Base-by-base conservation (phyloP, 768 basidiomycete species). In the Leccinum longicurvipes region DNA sequence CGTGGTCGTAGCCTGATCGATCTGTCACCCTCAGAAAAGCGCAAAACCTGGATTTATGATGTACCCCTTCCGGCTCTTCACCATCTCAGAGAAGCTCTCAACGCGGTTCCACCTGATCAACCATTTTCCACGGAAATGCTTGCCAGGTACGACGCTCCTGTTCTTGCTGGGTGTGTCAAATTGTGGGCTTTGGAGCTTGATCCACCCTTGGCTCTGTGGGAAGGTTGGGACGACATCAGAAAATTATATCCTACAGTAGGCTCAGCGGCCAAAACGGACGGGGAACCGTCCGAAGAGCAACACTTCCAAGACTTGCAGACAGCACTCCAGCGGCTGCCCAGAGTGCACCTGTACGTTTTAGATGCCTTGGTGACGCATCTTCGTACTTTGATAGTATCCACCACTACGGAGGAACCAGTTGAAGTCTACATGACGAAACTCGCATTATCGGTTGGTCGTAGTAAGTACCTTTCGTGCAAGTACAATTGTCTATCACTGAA, bases 1-100 rank as follows among this genome's bases (percentile, higher is more conserved):
- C 44, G 17, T 21, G 9, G 15, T 6, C 32, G 4, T 46, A 10
- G 7, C 47, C 46, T 60, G 23, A 63, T 39, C 12, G n/a, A 39
- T 52, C n/a, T 17, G 32, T 53, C n/a, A 21, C 52, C 12, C 32
- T 4, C 66, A 86, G 94, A 95, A 69, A 88, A 84, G 67, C 85
- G 95, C 56, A 93, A 88, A 74, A 76, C 87, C 4, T 98, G 95
- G 95, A 91, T 98, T 52, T 98, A 97, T 72, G 93, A 98, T 63
- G 89, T 91, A 4, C 93, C 94, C 1, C 79, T 98, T 6, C 77
- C 84, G 2, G 83, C 84, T 24, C 81, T 89, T 15, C 95, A 98
- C 63, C 87, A 88, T 56, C 83, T 98, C 28, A 86, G 95, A 54
- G 91, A 93, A 71, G 79, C 79, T 6, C 76, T 98, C 51, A 96